Conservation (phyloP, 257 asterid genomes). For the Gentiana dahurica region DNA sequence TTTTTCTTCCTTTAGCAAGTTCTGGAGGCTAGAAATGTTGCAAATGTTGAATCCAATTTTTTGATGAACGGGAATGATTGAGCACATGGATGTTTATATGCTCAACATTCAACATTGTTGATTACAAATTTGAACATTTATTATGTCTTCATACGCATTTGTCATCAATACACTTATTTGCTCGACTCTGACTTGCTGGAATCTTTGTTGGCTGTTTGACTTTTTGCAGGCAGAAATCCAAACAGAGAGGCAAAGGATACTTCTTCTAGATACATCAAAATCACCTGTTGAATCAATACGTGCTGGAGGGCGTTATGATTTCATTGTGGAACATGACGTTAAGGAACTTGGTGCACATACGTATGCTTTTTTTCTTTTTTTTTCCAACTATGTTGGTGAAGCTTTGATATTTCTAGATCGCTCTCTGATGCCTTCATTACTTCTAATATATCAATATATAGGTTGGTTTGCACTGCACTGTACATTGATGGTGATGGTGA, state of each 20-base stretch:
- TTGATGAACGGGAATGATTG: no score
- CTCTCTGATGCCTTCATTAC: neutral
- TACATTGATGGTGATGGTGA: constrained; percentile 80
- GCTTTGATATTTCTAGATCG: constrained; percentile 12
- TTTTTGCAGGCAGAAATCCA: constrained; percentile 84
- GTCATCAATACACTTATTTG: no score
- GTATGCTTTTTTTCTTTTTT: constrained; percentile 29
- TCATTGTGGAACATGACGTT: constrained; percentile 98
- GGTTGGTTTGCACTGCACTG: constrained; percentile 97
- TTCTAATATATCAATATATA: constrained; percentile 12
- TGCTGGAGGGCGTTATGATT: constrained; percentile 96
- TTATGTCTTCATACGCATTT: no score
- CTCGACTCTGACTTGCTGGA: no score
- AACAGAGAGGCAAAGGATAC: constrained; percentile 90
- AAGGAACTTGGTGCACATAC: constrained; percentile 99
- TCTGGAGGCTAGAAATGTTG: no score
- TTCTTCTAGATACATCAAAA: constrained; percentile 87
- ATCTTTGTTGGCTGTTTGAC: no score
- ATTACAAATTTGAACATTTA: no score
- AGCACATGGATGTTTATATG: no score
- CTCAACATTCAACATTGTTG: no score
- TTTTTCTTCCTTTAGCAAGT: no score
- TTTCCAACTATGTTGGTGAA: constrained; percentile 10
- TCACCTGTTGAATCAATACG: constrained; percentile 91
- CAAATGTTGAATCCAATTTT: no score